phyloP scores from a whole-genome alignment of 2,329 filamentous ascomycete species.

The Xylariaceae sp. region DNA sequence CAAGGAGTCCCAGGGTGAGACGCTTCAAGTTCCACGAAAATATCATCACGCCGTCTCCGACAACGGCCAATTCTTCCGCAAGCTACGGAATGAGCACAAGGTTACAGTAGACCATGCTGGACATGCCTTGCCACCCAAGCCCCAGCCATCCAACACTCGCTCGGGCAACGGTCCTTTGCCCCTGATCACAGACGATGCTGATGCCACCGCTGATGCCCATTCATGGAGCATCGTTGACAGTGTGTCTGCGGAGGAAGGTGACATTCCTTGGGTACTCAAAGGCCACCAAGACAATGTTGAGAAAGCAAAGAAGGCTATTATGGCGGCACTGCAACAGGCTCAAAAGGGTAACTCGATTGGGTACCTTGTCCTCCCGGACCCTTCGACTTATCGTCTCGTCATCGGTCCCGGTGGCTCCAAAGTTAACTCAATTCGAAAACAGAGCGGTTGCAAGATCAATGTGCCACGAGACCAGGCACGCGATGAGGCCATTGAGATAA shows the following conservation, averaged over 20 bases:
- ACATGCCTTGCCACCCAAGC: slow-evolving; percentile 68
- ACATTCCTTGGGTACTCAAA: slow-evolving; percentile 86
- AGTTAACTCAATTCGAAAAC: slow-evolving; percentile 87
- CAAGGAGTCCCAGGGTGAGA: slow-evolving; percentile 85
- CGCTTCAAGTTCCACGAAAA: slow-evolving; percentile 74
- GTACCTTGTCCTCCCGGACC: slow-evolving; percentile 86
- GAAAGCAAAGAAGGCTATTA: slow-evolving; percentile 73
- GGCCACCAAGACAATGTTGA: slow-evolving; percentile 73
- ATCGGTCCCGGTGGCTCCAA: slow-evolving; percentile 86
- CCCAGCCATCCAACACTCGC: slow-evolving; percentile 47
- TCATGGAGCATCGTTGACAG: slow-evolving; percentile 78
- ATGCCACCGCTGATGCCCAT: slow-evolving; percentile 60
- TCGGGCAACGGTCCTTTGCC: slow-evolving; percentile 65
- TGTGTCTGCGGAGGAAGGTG: slow-evolving; percentile 57
- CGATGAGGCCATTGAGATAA: slow-evolving; percentile 85
- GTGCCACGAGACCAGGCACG: slow-evolving; percentile 76
- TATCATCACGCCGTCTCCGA: slow-evolving; percentile 83
- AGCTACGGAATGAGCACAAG: slow-evolving; percentile 76
- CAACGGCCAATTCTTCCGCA: slow-evolving; percentile 90
- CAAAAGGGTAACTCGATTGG: slow-evolving; percentile 69
- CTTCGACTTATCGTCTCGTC: slow-evolving; percentile 82
- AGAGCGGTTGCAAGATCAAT: slow-evolving; percentile 90
- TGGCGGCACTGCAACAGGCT: slow-evolving; percentile 68
- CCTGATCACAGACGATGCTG: slow-evolving; percentile 86
- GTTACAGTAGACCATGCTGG: slow-evolving; percentile 91